Conservation (phyloP, 2,329 filamentous ascomycete species). For the Chalaropsis thielavioides region DNA sequence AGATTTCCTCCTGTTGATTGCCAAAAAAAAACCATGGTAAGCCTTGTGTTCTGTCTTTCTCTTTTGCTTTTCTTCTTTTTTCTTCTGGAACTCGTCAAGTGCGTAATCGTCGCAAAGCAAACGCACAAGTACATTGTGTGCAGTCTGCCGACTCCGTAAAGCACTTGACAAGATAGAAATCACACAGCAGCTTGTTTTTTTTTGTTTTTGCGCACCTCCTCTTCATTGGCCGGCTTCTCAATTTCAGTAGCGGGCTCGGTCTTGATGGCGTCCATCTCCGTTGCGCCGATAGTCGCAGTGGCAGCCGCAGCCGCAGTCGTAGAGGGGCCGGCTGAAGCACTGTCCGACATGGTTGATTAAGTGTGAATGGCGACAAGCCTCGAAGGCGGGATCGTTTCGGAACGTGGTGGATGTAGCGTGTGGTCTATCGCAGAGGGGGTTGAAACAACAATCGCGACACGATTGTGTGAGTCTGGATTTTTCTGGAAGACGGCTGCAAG, state of each 20-base stretch:
- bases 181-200: slow-evolving; percentile 3
- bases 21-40: not conserved
- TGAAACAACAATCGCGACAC: not conserved
- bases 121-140: not conserved
- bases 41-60: slow-evolving; percentile 8
- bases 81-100: not conserved
- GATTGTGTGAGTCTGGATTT: not conserved
- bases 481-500: not conserved
- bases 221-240: slow-evolving; percentile 7
- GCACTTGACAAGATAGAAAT: not conserved
- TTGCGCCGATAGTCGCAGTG: not conserved
- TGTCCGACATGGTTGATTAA: not conserved
- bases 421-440: not conserved
- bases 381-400: not conserved
- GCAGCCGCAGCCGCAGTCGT: not conserved
- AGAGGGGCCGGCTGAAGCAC: not conserved
- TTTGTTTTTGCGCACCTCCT: slow-evolving; percentile 15
- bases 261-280: not conserved
- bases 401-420: not conserved
- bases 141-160: not conserved
- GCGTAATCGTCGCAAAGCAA: not conserved
- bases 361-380: not conserved
- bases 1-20: slow-evolving; percentile 55
- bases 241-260: not conserved
- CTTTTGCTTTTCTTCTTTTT: not conserved